Conservation (phyloP, 345 rosid genomes). For the Eucalyptus cloeziana region DNA sequence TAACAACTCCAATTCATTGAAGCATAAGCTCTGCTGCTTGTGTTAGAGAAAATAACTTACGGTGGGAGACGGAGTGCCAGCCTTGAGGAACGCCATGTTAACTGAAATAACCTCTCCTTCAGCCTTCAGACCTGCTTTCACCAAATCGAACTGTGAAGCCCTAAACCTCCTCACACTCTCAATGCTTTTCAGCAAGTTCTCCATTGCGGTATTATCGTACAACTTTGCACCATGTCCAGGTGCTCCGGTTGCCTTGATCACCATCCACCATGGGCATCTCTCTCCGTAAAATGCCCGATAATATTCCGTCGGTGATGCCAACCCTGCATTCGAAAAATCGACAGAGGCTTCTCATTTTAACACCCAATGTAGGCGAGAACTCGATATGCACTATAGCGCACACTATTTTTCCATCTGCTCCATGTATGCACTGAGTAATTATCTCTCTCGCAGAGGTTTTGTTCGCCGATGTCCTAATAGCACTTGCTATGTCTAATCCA, state of each 20-base stretch:
- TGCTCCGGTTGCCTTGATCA: constrained; percentile 80
- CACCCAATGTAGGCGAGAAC: not conserved
- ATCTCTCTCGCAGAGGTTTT: not conserved
- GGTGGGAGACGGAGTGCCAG: constrained; percentile 94
- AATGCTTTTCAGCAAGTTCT: constrained; percentile 77
- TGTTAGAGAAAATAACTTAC: constrained; percentile 20
- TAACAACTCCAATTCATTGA: not conserved
- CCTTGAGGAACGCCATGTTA: constrained; percentile 72
- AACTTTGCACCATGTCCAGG: constrained; percentile 97
- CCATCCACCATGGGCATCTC: constrained; percentile 83
- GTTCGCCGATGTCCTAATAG: not conserved
- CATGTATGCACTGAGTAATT: not conserved
- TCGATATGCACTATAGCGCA: not conserved
- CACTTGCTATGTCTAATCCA: not conserved
- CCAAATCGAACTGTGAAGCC: constrained; percentile 81
- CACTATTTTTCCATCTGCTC: not conserved
- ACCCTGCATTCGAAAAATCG: constrained; percentile 9
- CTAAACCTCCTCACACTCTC: constrained; percentile 79
- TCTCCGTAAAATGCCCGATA: constrained; percentile 75
- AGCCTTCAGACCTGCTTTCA: constrained; percentile 66
- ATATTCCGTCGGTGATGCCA: constrained; percentile 55
- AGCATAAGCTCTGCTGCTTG: not conserved
- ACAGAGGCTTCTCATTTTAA: not conserved
- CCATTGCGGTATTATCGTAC: constrained; percentile 84
- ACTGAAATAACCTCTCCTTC: constrained; percentile 91